Evolutionary conservation across 345 rosid species (phyloP), one percentile per base, ranked within the genome.

Genomic region (Excoecaria agallocha): DNA sequence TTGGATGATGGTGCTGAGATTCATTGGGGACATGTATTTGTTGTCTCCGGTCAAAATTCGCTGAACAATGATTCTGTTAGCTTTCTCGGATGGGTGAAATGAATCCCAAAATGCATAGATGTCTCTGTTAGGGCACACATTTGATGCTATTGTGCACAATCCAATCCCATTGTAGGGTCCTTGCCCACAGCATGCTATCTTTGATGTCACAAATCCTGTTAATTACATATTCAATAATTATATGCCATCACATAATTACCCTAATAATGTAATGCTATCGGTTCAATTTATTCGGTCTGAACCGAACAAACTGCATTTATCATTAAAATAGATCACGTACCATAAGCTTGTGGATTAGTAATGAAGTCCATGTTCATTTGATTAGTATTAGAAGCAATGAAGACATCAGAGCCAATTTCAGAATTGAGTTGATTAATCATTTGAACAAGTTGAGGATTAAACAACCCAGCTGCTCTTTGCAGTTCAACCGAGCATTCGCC

Each of bases 131-230:
- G 84, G 84, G 79, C 99, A 95, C 81, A 95, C 72, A 79, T 88
- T 93, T 37, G 98, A 95, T 20, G 81, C 66, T n/a, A 54, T 3
- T 0, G 97, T 93, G 84, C 99, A 95, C 19, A 93, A 78, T 49
- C 98, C 97, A 2, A 93, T 71, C 51, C 98, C 98, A 80, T 95
- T 95, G 70, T 81, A 89, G 0, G 88, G 97, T 19, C 99, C 99
- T 83, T 95, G 99, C 3, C 98, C 98, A 39, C 99, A 95, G 45
- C 99, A 95, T 13, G 99, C 99, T 38, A 86, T 64, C 74, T 91
- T 85, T 1, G 99, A 86, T 35, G 94, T 89, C 10, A 52, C 73
- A 79, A 93, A 95, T 71, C 99, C 98, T 94, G 85, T 76, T 15
- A 59, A 30, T 30, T 2, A 30, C 30, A 30, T 30, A 30, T 30